Evolutionary conservation across 2,329 filamentous ascomycete species (phyloP).

Genomic region (Penicillium olsonii): DNA sequence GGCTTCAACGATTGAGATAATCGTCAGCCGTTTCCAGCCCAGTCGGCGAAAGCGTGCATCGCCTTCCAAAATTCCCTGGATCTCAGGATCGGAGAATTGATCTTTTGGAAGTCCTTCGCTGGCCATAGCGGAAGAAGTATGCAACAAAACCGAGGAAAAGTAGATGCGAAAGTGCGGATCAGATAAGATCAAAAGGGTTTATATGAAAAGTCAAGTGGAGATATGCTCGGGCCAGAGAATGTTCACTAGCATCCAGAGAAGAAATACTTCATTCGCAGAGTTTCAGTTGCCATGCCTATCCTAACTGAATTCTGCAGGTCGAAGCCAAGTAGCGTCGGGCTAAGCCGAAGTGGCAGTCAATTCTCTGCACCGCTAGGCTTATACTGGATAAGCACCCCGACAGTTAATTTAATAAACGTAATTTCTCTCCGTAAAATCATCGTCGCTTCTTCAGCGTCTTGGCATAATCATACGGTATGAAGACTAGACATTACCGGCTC

Average conservation of each 20-base stretch:
- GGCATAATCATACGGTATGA: background rate
- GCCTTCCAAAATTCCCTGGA: slow-evolving; percentile 1
- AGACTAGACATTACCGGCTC: too few species aligned
- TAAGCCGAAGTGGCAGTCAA: slow-evolving; percentile 1
- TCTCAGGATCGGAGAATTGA: slow-evolving; percentile 4
- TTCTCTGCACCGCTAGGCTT: slow-evolving; percentile 1
- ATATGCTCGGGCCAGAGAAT: background rate
- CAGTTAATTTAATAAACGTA: slow-evolving; percentile 3
- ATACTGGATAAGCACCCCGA: background rate
- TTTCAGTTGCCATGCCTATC: background rate
- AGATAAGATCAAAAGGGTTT: slow-evolving; percentile 9
- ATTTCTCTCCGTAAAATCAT: background rate
- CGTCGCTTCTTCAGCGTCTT: background rate
- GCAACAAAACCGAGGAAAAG: background rate
- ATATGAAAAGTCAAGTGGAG: background rate
- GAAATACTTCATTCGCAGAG: background rate
- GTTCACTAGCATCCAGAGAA: too few species aligned
- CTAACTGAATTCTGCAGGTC: background rate
- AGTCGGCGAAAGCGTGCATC: slow-evolving; percentile 4
- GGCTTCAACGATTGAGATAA: slow-evolving; percentile 7
- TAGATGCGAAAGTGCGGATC: slow-evolving; percentile 1
- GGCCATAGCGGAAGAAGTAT: background rate
- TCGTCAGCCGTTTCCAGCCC: slow-evolving; percentile 7
- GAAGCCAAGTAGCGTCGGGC: background rate
- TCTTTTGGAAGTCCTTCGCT: slow-evolving; percentile 6